Conservation (phyloP, 768 basidiomycete species). For the Auricularia sp. region DNA sequence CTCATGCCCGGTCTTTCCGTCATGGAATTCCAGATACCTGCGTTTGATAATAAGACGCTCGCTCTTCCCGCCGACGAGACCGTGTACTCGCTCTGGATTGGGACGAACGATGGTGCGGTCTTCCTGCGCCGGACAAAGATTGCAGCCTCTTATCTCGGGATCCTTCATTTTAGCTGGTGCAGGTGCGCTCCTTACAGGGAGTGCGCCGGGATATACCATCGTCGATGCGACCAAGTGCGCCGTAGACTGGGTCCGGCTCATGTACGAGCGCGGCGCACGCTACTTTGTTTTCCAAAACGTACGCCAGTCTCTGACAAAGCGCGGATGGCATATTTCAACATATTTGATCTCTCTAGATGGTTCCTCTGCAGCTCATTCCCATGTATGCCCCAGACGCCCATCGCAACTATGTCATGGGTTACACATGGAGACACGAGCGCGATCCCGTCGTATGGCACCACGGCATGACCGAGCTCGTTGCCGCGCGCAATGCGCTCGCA, state of each 20-base stretch:
- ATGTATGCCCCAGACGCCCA: conserved; percentile 40
- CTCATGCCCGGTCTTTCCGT: background rate
- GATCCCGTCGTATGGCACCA: conserved; percentile 51
- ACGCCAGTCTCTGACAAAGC: background rate
- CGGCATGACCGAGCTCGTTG: conserved; percentile 42
- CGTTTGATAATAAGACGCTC: background rate
- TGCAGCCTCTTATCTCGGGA: too few species aligned
- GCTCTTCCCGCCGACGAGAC: conserved; percentile 31
- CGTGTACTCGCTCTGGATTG: conserved; percentile 58
- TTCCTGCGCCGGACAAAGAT: too few species aligned
- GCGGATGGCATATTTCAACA: background rate
- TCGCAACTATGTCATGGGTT: conserved; percentile 34
- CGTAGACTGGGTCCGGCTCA: conserved; percentile 45
- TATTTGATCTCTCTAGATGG: conserved; percentile 32
- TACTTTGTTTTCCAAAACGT: conserved; percentile 59
- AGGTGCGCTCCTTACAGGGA: conserved; percentile 8
- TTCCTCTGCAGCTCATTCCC: conserved; percentile 39
- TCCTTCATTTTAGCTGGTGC: conserved; percentile 3
- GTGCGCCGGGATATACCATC: conserved; percentile 36
- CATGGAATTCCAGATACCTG: background rate
- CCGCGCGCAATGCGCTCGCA: conserved; percentile 41
- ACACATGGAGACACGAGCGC: conserved; percentile 37
- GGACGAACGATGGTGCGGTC: conserved; percentile 40
- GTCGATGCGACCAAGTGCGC: conserved; percentile 51
- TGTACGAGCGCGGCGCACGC: conserved; percentile 49